phyloP scores from a whole-genome alignment of 495 filamentous ascomycete species.

The Aspergillus nidulans region DNA sequence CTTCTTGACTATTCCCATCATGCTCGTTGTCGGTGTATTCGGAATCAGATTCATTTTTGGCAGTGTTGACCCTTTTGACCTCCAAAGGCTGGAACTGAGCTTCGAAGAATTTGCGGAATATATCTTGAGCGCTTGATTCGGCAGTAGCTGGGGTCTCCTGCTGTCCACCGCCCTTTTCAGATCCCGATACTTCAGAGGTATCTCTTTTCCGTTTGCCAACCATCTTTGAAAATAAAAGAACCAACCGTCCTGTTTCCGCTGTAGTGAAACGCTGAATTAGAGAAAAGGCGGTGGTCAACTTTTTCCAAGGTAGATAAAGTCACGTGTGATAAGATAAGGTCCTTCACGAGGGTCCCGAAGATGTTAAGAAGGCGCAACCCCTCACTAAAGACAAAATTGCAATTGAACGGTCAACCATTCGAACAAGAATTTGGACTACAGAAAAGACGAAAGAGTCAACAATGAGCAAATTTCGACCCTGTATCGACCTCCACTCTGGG shows the following conservation, averaged over 20 bases:
- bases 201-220: slow-evolving; percentile 39
- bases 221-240: slow-evolving; percentile 17
- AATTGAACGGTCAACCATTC: not conserved
- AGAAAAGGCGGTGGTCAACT: slow-evolving; percentile 1
- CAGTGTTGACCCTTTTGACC: slow-evolving; percentile 10
- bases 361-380: no score
- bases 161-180: slow-evolving; percentile 16
- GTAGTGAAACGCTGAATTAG: not conserved
- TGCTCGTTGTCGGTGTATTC: slow-evolving; percentile 9
- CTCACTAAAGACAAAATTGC: slow-evolving; percentile 19
- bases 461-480: slow-evolving; percentile 94
- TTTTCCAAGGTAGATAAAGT: slow-evolving; percentile 6
- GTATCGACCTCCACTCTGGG: slow-evolving; percentile 94
- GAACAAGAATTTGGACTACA: not conserved
- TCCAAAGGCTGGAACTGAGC: slow-evolving; percentile 74
- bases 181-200: slow-evolving; percentile 29
- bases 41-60: slow-evolving; percentile 14
- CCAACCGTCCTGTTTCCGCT: slow-evolving; percentile 1
- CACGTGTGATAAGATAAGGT: slow-evolving; percentile 47
- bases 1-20: slow-evolving; percentile 28
- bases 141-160: slow-evolving; percentile 14
- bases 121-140: slow-evolving; percentile 36
- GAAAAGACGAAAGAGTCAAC: not conserved
- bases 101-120: slow-evolving; percentile 82
- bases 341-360: not conserved